Percentiles rank a stretch among this genome's conserved stretches.
Conservation (phyloP, 2,329 filamentous ascomycete species). For the Monilinia fructicola region DNA sequence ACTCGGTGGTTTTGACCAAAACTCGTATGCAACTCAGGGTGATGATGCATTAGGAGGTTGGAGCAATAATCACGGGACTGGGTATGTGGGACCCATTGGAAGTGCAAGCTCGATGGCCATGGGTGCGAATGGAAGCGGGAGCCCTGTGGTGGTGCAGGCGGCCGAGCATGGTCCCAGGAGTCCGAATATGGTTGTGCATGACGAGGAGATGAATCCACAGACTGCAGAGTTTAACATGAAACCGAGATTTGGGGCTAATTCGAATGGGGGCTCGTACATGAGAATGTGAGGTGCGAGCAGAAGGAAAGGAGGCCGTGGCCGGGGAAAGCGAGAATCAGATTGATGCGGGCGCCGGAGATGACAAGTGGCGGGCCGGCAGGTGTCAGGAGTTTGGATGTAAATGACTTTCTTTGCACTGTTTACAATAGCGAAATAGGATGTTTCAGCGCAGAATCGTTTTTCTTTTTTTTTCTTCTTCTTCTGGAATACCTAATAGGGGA, state of each 20-base stretch:
- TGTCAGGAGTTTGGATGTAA: slow-evolving; percentile 10
- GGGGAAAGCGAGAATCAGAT: neutral
- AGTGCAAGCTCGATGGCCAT: slow-evolving; percentile 10
- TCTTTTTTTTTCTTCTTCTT: too few relatives aligned
- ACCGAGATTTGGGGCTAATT: slow-evolving; percentile 8
- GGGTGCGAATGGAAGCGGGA: neutral
- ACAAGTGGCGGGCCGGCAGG: neutral
- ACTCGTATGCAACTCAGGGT: slow-evolving; percentile 30
- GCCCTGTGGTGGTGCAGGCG: neutral
- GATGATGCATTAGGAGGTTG: slow-evolving; percentile 29
- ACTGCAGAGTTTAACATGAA: slow-evolving; percentile 7
- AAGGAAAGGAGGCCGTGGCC: neutral
- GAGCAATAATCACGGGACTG: slow-evolving; percentile 21
- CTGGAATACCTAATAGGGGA: neutral
- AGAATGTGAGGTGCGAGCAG: neutral
- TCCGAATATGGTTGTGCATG: slow-evolving; percentile 3
- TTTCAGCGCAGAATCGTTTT: neutral
- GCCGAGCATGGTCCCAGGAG: neutral
- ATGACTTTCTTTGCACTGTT: slow-evolving; percentile 10
- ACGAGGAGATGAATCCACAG: slow-evolving; percentile 2
- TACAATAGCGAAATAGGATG: neutral
- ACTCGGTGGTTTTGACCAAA: slow-evolving; percentile 35
- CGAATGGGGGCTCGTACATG: slow-evolving; percentile 9
- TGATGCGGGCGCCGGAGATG: neutral
- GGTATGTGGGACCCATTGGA: slow-evolving; percentile 15